Base-by-base conservation (phyloP, 2,329 filamentous ascomycete genomes). In the Diaporthe sp. region DNA sequence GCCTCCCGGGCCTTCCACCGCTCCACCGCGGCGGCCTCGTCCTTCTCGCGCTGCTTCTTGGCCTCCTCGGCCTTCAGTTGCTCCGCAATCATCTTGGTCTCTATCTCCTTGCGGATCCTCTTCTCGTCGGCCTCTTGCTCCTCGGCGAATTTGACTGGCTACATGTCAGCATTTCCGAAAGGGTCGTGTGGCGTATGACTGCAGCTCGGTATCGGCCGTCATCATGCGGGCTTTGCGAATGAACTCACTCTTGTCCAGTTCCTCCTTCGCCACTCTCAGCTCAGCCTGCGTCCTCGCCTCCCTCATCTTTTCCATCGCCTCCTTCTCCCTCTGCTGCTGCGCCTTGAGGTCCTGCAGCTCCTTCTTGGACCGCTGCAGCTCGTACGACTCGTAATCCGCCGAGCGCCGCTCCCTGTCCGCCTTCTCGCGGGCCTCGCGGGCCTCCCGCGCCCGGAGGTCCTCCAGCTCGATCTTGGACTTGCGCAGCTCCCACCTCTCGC, bases 41-140 rank as follows among this genome's bases (percentile, higher is more conserved):
- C 83, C 78, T 87, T 87, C 51, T 89, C 85, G 46, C 82, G 82
- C 34, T 82, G 82, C 72, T 85, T 83, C 76, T 86, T 85, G 76
- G 88, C 86, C 62, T 88, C 86, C 72, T 85, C 82, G 10, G 82
- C 84, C 55, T 86, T 84, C 74, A 86, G 84, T 73, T 89, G 86
- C 69, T 87, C 84, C 75, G 85, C 83, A 22, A 90, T 82, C 34
- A 87, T 84, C 80, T 88, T 83, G 72, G 86, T 80, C 79, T 89
- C 88, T 1, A 90, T 81, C 77, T 90, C 87, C 78, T 87, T 85
- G 80, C 87, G 89, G 73, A 91, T 86, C 31, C 88, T 87, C 73
- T 84, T 85, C 80, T 89, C 85, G 77, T 88, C 86, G 78, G 86
- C 86, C n/a, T 85, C 84, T 31, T 84, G 85, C n/a, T 87, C 84